Evolutionary conservation across 1,284 basidiomycete species (phyloP), one percentile per base, ranked within the genome.

Genomic region (Waitea zeae): DNA sequence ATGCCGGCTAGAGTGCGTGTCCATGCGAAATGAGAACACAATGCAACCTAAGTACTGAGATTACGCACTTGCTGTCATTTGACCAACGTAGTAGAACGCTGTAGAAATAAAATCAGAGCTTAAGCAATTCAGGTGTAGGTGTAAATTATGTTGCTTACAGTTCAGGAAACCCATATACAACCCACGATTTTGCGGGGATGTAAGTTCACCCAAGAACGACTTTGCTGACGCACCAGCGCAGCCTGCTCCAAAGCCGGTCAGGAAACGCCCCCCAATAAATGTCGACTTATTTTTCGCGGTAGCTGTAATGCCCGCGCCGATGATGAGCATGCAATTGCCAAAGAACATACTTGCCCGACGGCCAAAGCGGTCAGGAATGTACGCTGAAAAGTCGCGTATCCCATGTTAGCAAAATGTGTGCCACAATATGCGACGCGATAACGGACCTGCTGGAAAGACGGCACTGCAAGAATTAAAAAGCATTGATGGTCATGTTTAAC

Each of bases 1-100:
- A 70, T 61, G 11, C 68, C 68, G 11, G n/a, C n/a, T n/a, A n/a
- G n/a, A n/a, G n/a, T n/a, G n/a, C n/a, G n/a, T n/a, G n/a, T n/a
- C n/a, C n/a, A n/a, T n/a, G n/a, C n/a, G n/a, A n/a, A n/a, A n/a
- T n/a, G n/a, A n/a, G n/a, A n/a, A n/a, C n/a, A n/a, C n/a, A n/a
- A n/a, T n/a, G n/a, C n/a, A n/a, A n/a, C n/a, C n/a, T n/a, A n/a
- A n/a, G n/a, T n/a, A n/a, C n/a, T n/a, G n/a, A n/a, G n/a, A n/a
- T n/a, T n/a, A n/a, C n/a, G n/a, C n/a, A n/a, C 53, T 51, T 2
- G 57, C 58, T 22, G 58, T 49, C 44, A 70, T 64, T 45, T 70
- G 66, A 2, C 67, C 67, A 30, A 69, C 55, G 44, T 69, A 68
- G 46, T 58, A 69, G 48, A 61, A n/a, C n/a, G n/a, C n/a, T n/a